Percentiles rank a stretch among this genome's conserved stretches.
phyloP scores from a whole-genome alignment of 345 rosid genomes.

The Euphorbia peplus region DNA sequence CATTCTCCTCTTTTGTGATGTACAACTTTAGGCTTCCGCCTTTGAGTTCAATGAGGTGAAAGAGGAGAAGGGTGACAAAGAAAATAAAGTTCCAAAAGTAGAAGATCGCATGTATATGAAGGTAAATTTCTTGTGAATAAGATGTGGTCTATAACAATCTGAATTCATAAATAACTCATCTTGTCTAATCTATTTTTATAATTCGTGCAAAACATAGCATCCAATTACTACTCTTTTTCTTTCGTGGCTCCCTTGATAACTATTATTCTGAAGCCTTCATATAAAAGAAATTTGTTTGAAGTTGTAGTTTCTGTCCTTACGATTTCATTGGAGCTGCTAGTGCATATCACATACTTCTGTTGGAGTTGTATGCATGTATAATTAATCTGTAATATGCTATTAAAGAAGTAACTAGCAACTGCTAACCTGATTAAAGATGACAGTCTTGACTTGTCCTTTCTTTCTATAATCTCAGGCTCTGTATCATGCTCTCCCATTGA shows the following conservation, averaged over 20 bases:
- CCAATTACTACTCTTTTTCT: neutral
- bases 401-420: neutral
- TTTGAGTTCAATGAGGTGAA: conserved; percentile 64
- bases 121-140: conserved; percentile 35
- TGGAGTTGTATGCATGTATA: neutral
- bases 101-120: conserved; percentile 72
- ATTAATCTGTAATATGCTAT: neutral
- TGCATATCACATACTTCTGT: neutral
- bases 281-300: neutral
- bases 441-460: conserved; percentile 15
- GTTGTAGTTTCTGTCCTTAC: neutral
- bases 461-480: conserved; percentile 49
- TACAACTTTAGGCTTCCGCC: conserved; percentile 40
- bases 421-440: neutral
- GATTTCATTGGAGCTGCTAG: neutral
- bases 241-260: neutral
- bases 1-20: conserved; percentile 6
- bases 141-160: neutral
- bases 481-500: conserved; percentile 81
- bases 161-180: neutral
- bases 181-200: conserved; percentile 3
- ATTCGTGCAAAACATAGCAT: neutral
- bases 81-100: conserved; percentile 37
- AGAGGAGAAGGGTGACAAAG: conserved; percentile 59
- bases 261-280: neutral